Percentiles rank a stretch among this genome's conserved stretches.
These are phyloP conservation scores for Amanita inopinata DNA, from an alignment of 768 basidiomycete genomes.

Conservation along the genomic window DNA sequence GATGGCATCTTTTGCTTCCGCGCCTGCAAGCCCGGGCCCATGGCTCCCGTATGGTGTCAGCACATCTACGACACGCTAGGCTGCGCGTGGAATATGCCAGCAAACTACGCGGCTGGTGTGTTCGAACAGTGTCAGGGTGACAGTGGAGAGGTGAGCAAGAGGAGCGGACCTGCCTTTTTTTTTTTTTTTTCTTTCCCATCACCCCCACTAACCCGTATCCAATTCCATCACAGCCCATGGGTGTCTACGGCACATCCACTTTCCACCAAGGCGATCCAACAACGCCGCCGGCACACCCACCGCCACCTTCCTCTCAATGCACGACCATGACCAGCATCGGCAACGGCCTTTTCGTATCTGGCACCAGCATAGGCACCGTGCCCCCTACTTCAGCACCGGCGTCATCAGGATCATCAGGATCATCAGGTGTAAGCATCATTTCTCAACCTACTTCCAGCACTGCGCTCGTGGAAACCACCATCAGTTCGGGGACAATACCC, in stretches of 20 bases:
- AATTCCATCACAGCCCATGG: slow-evolving; percentile 39
- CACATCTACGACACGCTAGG: slow-evolving; percentile 51
- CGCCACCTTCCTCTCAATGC: slow-evolving; percentile 55
- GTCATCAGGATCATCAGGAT: too few relatives aligned
- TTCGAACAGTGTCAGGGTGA: slow-evolving; percentile 48
- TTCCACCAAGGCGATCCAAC: slow-evolving; percentile 52
- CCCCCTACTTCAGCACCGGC: slow-evolving; percentile 15
- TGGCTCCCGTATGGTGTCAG: slow-evolving; percentile 46
- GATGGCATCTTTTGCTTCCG: slow-evolving; percentile 61
- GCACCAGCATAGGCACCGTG: slow-evolving; percentile 16
- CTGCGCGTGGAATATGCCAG: slow-evolving; percentile 56
- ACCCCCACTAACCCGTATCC: not conserved
- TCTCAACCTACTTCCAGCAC: not conserved
- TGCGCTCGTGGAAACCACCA: not conserved
- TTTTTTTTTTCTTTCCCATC: not conserved
- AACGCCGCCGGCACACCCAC: slow-evolving; percentile 48
- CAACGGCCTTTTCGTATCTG: slow-evolving; percentile 30
- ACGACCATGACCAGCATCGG: slow-evolving; percentile 38
- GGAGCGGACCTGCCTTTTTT: slow-evolving; percentile 6
- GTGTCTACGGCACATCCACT: slow-evolving; percentile 58
- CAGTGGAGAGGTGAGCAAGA: slow-evolving; percentile 35
- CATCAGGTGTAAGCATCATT: not conserved
- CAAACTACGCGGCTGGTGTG: slow-evolving; percentile 30
- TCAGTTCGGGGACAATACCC: slow-evolving; percentile 2
- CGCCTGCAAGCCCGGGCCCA: slow-evolving; percentile 46